Evolutionary conservation across 2,329 filamentous ascomycete species (phyloP).

Genomic region (Aspergillus amoenus): DNA sequence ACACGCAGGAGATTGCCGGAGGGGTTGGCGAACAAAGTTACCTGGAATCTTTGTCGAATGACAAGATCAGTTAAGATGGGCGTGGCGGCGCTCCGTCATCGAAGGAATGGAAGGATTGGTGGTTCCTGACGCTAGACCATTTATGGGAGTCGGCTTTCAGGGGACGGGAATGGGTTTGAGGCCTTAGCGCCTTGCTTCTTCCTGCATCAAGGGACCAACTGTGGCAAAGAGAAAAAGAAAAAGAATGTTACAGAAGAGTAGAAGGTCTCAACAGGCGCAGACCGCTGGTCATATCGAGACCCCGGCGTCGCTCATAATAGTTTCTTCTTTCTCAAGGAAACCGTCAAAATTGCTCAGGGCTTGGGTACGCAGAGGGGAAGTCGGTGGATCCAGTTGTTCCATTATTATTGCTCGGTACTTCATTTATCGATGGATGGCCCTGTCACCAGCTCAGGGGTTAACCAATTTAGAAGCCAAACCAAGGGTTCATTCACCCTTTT

Average conservation of each 20-base stretch:
- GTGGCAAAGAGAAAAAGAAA: neutral
- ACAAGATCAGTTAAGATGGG: neutral
- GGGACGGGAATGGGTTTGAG: neutral
- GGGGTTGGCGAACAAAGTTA: neutral
- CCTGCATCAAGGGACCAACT: neutral
- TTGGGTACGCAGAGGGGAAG: neutral
- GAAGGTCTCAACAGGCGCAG: neutral
- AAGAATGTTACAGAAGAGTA: neutral
- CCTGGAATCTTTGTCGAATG: neutral
- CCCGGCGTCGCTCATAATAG: neutral
- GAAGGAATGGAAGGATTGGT: neutral
- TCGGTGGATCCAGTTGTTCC: neutral
- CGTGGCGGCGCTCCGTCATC: neutral
- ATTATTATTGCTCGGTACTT: too few relatives aligned
- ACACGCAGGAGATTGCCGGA: too few relatives aligned
- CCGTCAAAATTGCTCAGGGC: neutral
- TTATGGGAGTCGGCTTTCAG: neutral
- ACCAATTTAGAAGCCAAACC: conserved; percentile 1
- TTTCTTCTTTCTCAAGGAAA: neutral
- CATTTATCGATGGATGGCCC: neutral
- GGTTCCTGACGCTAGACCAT: conserved; percentile 11
- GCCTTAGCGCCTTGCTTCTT: conserved; percentile 7
- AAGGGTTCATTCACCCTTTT: neutral
- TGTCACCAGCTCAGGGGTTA: conserved; percentile 4
- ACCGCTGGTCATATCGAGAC: too few relatives aligned